Conservation (phyloP, 208 protist species). For the Wallacemonas sp. region DNA sequence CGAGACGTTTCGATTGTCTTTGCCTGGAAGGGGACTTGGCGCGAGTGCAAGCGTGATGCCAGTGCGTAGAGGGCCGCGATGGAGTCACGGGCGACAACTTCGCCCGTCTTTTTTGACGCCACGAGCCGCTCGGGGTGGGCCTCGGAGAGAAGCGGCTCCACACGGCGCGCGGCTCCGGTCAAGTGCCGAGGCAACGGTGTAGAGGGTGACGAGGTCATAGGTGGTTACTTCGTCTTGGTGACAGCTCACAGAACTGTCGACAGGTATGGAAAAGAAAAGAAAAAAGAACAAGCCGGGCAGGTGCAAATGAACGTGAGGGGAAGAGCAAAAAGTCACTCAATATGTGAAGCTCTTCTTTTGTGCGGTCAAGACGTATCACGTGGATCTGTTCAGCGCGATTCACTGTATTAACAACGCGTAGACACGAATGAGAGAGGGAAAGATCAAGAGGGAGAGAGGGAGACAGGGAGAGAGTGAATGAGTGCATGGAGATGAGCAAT, state of each 20-base stretch:
- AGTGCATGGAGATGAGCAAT: neutral
- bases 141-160: conserved; percentile 20
- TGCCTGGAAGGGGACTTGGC: conserved; percentile 57
- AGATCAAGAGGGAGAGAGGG: neutral
- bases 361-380: too few species aligned
- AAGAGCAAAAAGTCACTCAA: too few species aligned
- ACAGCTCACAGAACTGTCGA: too few species aligned
- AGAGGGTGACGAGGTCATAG: conserved; percentile 16
- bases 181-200: conserved; percentile 33
- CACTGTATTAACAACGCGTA: too few species aligned
- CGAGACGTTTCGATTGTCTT: conserved; percentile 57
- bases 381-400: too few species aligned
- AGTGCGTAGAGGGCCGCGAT: conserved; percentile 73
- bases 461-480: neutral
- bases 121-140: conserved; percentile 47
- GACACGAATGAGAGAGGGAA: conserved; percentile 3
- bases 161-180: conserved; percentile 1
- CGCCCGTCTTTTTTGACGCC: conserved; percentile 37
- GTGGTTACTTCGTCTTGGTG: neutral
- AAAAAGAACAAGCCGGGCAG: conserved; percentile 9
- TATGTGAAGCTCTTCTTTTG: too few species aligned
- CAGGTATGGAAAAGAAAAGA: neutral
- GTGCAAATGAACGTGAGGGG: too few species aligned
- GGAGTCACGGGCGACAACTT: conserved; percentile 47
- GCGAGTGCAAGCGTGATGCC: conserved; percentile 76